A percentile compares a stretch with the other conserved stretches of the same genome.
Evolutionary conservation across 768 basidiomycete species (phyloP).

Genomic region (Rhodotorula babjevae): DNA sequence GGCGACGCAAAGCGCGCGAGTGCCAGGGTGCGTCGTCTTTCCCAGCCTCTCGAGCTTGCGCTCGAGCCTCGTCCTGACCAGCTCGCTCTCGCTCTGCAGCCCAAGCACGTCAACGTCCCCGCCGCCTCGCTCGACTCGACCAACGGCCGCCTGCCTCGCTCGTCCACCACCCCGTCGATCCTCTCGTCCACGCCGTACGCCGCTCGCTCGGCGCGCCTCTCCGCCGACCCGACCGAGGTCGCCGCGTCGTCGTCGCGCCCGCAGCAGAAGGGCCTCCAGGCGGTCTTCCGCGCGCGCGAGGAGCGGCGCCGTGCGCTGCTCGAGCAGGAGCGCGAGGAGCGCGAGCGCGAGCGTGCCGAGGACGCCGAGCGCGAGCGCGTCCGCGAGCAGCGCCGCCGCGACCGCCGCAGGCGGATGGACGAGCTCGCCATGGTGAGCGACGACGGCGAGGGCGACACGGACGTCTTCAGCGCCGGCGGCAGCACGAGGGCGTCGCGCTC

Average conservation of each 20-base stretch:
- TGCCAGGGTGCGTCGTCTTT: neutral
- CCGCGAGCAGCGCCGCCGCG: constrained; percentile 4
- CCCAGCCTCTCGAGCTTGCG: too few species aligned
- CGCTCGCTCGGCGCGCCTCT: constrained; percentile 5
- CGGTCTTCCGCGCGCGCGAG: constrained; percentile 30
- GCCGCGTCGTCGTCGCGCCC: neutral
- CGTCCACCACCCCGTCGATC: neutral
- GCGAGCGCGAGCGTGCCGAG: constrained; percentile 24
- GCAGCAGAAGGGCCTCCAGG: constrained; percentile 25
- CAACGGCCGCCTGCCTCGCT: constrained; percentile 6
- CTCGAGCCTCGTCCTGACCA: neutral
- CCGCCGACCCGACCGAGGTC: neutral
- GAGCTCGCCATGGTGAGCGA: neutral
- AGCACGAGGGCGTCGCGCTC: too few species aligned
- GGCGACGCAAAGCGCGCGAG: constrained; percentile 33
- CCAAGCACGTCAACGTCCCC: constrained; percentile 28
- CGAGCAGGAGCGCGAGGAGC: constrained; percentile 29
- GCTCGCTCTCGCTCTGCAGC: neutral
- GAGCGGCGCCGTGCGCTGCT: constrained; percentile 22
- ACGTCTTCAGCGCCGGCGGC: neutral
- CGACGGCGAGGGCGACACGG: constrained; percentile 1
- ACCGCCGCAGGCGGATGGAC: constrained; percentile 1
- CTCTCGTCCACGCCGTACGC: constrained; percentile 11
- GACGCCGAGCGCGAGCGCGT: constrained; percentile 17
- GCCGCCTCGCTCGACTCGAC: neutral